phyloP scores from a whole-genome alignment of 352 stramenopile genomes.

The Pythium brassicae region DNA sequence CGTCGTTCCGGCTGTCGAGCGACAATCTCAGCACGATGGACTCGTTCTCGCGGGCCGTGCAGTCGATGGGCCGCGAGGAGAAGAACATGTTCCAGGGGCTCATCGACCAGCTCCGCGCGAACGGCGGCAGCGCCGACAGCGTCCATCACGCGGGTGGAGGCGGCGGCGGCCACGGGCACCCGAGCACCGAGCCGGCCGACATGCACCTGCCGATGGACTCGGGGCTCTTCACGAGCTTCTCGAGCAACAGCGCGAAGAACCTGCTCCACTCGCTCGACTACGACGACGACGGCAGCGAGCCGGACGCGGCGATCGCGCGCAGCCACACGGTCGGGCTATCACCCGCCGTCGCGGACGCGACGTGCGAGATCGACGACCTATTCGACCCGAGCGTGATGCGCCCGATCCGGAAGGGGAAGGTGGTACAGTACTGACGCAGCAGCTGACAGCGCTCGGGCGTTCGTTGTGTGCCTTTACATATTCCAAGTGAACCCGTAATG shows the following conservation, averaged over 20 bases:
- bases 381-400: slow-evolving; percentile 50
- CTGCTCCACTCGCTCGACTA: slow-evolving; percentile 37
- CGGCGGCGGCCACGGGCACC: slow-evolving; percentile 11
- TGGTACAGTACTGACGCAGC: slow-evolving; percentile 33
- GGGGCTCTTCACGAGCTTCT: slow-evolving; percentile 30
- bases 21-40: slow-evolving; percentile 24
- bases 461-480: no score
- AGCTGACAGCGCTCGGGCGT: no score
- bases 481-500: no score
- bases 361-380: slow-evolving; percentile 39
- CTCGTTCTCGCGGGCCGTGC: slow-evolving; percentile 48
- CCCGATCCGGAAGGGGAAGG: slow-evolving; percentile 48
- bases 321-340: slow-evolving; percentile 10
- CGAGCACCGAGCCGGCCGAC: background rate
- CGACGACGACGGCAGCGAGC: slow-evolving; percentile 19
- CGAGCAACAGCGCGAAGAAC: slow-evolving; percentile 29
- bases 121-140: slow-evolving; percentile 10
- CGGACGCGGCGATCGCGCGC: slow-evolving; percentile 22
- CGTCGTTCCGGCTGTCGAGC: slow-evolving; percentile 10
- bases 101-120: slow-evolving; percentile 35
- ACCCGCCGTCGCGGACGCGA: slow-evolving; percentile 7
- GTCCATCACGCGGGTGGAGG: slow-evolving; percentile 12
- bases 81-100: slow-evolving; percentile 64
- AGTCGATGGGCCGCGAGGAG: slow-evolving; percentile 53
- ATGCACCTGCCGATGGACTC: slow-evolving; percentile 32